Evolutionary conservation across 768 basidiomycete species (phyloP), one percentile per base, ranked within the genome.

Genomic region (Mycena chlorophos): DNA sequence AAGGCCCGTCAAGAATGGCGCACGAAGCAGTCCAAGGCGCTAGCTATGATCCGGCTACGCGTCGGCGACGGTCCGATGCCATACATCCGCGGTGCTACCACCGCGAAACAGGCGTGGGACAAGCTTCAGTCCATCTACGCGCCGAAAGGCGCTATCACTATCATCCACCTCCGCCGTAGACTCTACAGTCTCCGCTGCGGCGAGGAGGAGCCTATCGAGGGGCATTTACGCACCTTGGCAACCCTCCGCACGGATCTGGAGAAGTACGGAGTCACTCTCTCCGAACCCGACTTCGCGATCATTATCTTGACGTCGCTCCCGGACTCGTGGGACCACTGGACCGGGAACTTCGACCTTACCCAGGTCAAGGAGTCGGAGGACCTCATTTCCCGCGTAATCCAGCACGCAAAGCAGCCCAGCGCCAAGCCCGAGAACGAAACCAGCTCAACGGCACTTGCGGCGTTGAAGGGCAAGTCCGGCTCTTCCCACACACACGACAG

Each of bases 311-410:
- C 65, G 2, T 70, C 65, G 14, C 59, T 74, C 0, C 71, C 69
- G 19, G 63, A 70, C 4, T 62, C 69, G 10, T 74, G 73, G 73
- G 62, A 70, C 47, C 6, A 55, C 1, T 73, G 71, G 45, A 67
- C 66, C 17, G 51, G 48, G 3, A 25, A 54, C 27, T 52, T 65
- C 5, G 60, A 68, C 34, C 14, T 57, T 52, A n/a, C 55, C 14
- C 57, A 51, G 14, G 38, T 65, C 16, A 46, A 58, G 29, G 46
- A 57, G 12, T 55, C 57, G 16, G n/a, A 48, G 30, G 52, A 61
- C 25, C 30, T 66, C 42, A 64, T 66, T 45, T 56, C 65, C 5
- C 46, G 58, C 3, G 56, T 68, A 8, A 52, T 68, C 13, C 60
- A 57, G n/a, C 56, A 64, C 28, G 59, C 63, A 37, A 14, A 42